Percentiles rank a stretch among this genome's conserved stretches.
Evolutionary conservation across 352 stramenopile genomes (phyloP).

Genomic region (Phytophthora fragariae): DNA sequence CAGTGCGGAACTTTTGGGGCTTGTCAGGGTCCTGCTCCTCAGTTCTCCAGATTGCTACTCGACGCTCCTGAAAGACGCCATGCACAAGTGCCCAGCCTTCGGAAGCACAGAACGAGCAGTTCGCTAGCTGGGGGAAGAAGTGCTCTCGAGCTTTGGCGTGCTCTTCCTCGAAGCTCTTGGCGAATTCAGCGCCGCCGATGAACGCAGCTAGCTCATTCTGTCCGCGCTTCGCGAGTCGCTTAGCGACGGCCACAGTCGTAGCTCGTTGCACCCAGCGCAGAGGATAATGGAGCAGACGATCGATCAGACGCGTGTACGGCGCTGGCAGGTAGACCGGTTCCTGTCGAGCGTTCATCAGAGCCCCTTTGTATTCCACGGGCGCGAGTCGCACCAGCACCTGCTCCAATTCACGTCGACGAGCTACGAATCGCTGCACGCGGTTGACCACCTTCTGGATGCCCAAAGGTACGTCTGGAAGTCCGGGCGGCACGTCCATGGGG

Average conservation of each 20-base stretch:
- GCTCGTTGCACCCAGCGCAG: constrained; percentile 61
- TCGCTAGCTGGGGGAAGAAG: constrained; percentile 65
- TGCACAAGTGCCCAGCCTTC: constrained; percentile 85
- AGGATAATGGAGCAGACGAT: constrained; percentile 74
- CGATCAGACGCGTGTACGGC: constrained; percentile 62
- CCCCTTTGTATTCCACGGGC: constrained; percentile 62
- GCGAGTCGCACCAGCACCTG: constrained; percentile 54
- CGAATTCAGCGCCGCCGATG: constrained; percentile 72
- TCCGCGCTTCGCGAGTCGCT: constrained; percentile 60
- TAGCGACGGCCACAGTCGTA: constrained; percentile 60
- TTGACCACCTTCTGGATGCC: constrained; percentile 68
- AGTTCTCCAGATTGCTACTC: constrained; percentile 33
- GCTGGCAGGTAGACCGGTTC: constrained; percentile 52
- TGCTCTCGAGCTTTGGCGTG: constrained; percentile 58
- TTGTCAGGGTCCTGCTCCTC: constrained; percentile 15
- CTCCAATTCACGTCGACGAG: constrained; percentile 64
- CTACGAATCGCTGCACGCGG: constrained; percentile 56
- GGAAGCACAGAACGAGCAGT: constrained; percentile 66
- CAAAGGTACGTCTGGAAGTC: constrained; percentile 65
- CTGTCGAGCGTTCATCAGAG: constrained; percentile 14
- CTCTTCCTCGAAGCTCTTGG: constrained; percentile 73
- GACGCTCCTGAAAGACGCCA: constrained; percentile 69
- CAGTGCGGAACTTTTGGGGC: constrained; percentile 23
- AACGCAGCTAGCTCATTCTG: constrained; percentile 59
- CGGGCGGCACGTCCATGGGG: constrained; percentile 55